Conservation (phyloP, 1,284 basidiomycete species). For the Schizophyllum amplum region DNA sequence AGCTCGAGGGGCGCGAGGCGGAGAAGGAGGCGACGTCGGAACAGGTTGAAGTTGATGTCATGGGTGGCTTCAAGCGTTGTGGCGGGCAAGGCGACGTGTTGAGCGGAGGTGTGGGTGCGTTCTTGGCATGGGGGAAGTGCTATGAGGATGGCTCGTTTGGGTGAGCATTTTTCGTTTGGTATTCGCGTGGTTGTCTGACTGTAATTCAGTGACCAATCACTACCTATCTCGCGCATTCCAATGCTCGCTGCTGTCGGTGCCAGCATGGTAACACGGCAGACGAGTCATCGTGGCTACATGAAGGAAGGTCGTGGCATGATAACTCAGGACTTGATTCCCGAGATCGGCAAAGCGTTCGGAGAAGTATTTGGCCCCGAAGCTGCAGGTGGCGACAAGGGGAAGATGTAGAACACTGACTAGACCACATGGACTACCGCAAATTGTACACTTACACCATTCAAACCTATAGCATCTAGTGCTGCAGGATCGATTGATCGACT, state of each 20-base stretch:
- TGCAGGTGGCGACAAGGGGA: constrained; percentile 30
- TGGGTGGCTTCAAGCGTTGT: constrained; percentile 86
- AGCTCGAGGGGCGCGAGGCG: constrained; percentile 27
- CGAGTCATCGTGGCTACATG: constrained; percentile 70
- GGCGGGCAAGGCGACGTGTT: constrained; percentile 96
- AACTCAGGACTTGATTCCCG: constrained; percentile 82
- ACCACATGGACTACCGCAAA: neutral
- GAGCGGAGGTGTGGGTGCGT: constrained; percentile 79
- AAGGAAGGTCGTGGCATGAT: constrained; percentile 78
- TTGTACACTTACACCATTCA: neutral
- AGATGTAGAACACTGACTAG: constrained; percentile 18
- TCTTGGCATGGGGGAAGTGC: constrained; percentile 92
- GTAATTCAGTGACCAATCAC: constrained; percentile 30
- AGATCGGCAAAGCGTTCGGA: constrained; percentile 68
- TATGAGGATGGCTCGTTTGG: constrained; percentile 79
- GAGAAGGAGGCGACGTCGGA: constrained; percentile 40
- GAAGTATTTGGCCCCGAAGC: constrained; percentile 59
- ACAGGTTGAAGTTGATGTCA: constrained; percentile 56
- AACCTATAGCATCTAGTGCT: neutral
- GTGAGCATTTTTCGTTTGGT: constrained; percentile 26
- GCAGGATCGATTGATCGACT: too few relatives aligned
- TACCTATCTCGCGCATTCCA: constrained; percentile 60
- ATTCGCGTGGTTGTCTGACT: neutral
- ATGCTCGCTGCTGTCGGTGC: constrained; percentile 85
- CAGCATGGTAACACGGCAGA: constrained; percentile 80